Base-by-base conservation (phyloP, 805 yeast genomes). In the Sungouiozyma intestinalis region DNA sequence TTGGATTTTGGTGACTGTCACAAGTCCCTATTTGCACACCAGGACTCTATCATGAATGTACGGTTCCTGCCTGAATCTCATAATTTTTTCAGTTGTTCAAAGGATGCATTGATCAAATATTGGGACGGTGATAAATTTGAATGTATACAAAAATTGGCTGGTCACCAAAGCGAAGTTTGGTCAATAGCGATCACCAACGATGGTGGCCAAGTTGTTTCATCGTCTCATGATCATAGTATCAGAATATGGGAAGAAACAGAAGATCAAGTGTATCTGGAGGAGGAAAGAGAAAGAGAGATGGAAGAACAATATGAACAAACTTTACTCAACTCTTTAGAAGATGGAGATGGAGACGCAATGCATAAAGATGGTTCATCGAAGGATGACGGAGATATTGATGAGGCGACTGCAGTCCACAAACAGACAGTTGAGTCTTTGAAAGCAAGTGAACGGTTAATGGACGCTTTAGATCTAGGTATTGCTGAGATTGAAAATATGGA, bases 71-170 rank as follows among this genome's bases (percentile, higher is more conserved):
- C 94, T 2, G 79, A 77, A n/a, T 72, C 84, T 13, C 95, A 90
- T 59, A 77, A 88, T 60, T 88, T 92, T 63, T 84, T 92, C 65
- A 81, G 94, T 43, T 79, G 85, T 44, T 81, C 90, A 29, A 92
- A 92, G 57, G 99, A 92, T 63, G 87, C 84, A 13, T 64, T 81
- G 45, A 74, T 92, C 43, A 92, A 92, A 63, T 87, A 86, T 63
- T 92, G 99, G 99, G 99, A 92, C 62, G 99, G 97, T 50, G 94
- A 85, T 54, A 92, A 92, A 63, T 92, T 92, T 62, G 96, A 85
- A 53, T 84, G 90, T 62, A 77, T 92, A 47, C 97, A 92, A 63
- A 85, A 82, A 54, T 68, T 92, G 27, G 74, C 77, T 7, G 88
- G 82, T 4, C 97, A 92, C 60, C 94, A 86, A 45, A 74, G 86